Evolutionary conservation across 306 rosid genomes (phyloP), one percentile per base, ranked within the genome.

Genomic region (Cucurbita moschata): DNA sequence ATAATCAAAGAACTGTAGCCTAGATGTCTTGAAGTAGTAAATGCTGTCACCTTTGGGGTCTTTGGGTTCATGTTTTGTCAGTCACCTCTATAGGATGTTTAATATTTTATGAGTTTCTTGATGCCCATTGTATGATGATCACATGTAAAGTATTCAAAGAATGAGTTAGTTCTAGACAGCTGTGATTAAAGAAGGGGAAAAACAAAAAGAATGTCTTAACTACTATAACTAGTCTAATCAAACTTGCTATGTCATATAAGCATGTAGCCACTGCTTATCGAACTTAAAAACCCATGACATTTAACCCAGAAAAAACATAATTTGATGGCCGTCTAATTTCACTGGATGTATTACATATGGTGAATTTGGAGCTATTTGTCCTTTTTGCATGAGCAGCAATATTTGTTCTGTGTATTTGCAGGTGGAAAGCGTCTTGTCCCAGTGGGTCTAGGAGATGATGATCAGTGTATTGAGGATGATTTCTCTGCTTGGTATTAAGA

Each of bases 401-500:
- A 49, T 78, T n/a, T 54, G 47, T 55, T 57, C 61, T 80, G 39
- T 68, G 72, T 79, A 54, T 73, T 77, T 83, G 72, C 86, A 95
- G 99, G 97, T 68, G 99, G 86, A 0, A 89, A 95, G 85, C 96
- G 88, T 49, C 90, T 95, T 72, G 87, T 91, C 43, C 81, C 83
- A 61, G 82, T 88, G 81, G 99, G 99, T 76, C 92, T 91, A 15
- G 99, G 99, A 84, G 99, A 95, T 82, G 99, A 95, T 75, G 99
- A 95, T 79, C 95, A 95, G 80, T 95, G 99, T 81, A 88, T 95
- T 42, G 99, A 95, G 79, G 99, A 95, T 74, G 99, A 95, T 82
- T 89, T 95, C 85, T 78, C 88, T 62, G 99, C 97, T 68, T 95
- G 99, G 99, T 95, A 95, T 75, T 71, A 75, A 52, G 71, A 76